Percentiles rank a stretch among this genome's conserved stretches.
Conservation (phyloP, 441 rosid genomes). For the Manihot esculenta region DNA sequence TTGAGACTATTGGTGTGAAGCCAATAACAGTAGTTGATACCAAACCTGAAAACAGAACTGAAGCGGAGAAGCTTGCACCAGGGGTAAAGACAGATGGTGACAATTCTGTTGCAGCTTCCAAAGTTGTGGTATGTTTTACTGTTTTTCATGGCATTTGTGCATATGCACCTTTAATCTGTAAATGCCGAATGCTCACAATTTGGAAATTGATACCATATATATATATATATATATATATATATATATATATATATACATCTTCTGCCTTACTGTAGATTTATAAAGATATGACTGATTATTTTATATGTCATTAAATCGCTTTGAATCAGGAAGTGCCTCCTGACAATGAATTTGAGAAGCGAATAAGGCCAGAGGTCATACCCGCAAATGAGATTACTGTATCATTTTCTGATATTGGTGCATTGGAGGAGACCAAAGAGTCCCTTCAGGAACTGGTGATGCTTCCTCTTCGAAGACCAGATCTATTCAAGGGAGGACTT, state of each 20-base stretch:
- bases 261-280: background rate
- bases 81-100: slow-evolving; percentile 46
- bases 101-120: slow-evolving; percentile 37
- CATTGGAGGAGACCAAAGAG: slow-evolving; percentile 85
- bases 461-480: slow-evolving; percentile 98
- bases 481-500: slow-evolving; percentile 94
- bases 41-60: slow-evolving; percentile 43
- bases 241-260: background rate
- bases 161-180: background rate
- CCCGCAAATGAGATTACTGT: slow-evolving; percentile 94
- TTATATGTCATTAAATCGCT: slow-evolving; percentile 1
- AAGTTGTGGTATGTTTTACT: slow-evolving; percentile 39
- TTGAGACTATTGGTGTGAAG: slow-evolving; percentile 23
- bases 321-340: slow-evolving; percentile 69
- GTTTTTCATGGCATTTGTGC: background rate
- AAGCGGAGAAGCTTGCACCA: slow-evolving; percentile 31
- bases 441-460: slow-evolving; percentile 96
- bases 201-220: too few relatives aligned
- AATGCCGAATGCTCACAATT: background rate
- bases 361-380: slow-evolving; percentile 95
- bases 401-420: slow-evolving; percentile 88
- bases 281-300: background rate
- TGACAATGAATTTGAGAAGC: slow-evolving; percentile 94
- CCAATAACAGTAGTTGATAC: slow-evolving; percentile 34
- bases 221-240: too few relatives aligned